These are phyloP conservation scores for Colletotrichum incanum DNA, from an alignment of 2,329 filamentous ascomycete species.

Conservation along the genomic window DNA sequence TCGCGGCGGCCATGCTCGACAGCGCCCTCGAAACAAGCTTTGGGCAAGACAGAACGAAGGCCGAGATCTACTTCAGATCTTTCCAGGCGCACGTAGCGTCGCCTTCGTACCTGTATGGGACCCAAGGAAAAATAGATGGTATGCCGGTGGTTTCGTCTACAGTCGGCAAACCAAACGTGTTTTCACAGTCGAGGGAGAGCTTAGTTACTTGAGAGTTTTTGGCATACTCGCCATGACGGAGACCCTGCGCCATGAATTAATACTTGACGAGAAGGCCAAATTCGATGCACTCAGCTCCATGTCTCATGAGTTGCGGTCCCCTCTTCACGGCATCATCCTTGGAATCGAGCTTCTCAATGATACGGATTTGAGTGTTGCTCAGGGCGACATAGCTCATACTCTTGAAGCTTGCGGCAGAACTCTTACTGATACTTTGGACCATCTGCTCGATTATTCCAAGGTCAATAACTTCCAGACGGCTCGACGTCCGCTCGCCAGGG, in stretches of 20 bases:
- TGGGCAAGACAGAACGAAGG: conserved; percentile 26
- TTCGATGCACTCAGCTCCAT: conserved; percentile 71
- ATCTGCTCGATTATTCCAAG: conserved; percentile 69
- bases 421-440: conserved; percentile 68
- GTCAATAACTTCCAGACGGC: conserved; percentile 58
- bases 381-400: conserved; percentile 63
- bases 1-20: neutral
- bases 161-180: conserved; percentile 52
- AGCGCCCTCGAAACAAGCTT: neutral
- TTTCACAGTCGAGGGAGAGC: conserved; percentile 59
- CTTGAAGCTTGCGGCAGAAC: conserved; percentile 68
- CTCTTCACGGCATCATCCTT: conserved; percentile 72
- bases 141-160: conserved; percentile 54
- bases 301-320: conserved; percentile 74
- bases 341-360: conserved; percentile 68
- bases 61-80: neutral
- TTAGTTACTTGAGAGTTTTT: conserved; percentile 63
- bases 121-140: conserved; percentile 51
- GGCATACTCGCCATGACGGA: conserved; percentile 69
- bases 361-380: conserved; percentile 58
- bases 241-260: conserved; percentile 58
- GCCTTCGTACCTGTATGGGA: conserved; percentile 53
- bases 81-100: conserved; percentile 48
- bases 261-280: conserved; percentile 58
- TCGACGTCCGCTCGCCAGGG: conserved; percentile 47